phyloP scores from a whole-genome alignment of 2,329 filamentous ascomycete genomes.

The Ophiostoma ips region DNA sequence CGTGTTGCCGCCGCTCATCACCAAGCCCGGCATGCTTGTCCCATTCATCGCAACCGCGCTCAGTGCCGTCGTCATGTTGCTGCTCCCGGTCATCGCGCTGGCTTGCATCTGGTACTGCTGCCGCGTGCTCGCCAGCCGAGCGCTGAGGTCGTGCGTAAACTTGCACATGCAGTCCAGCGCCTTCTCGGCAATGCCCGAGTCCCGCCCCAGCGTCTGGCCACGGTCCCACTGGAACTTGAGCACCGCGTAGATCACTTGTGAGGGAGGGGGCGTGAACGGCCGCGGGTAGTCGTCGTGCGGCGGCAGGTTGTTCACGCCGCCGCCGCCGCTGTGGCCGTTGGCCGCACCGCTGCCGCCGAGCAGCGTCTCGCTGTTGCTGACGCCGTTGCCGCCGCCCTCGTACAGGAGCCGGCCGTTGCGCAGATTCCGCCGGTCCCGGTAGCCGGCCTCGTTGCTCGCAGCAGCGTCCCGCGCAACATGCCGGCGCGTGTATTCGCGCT shows the following conservation, averaged over 20 bases:
- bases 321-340: background rate
- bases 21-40: no score
- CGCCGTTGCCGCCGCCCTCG: conserved; percentile 7
- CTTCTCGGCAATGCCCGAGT: conserved; percentile 35
- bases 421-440: conserved; percentile 10
- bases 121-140: conserved; percentile 38
- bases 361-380: conserved; percentile 4
- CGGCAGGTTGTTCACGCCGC: background rate
- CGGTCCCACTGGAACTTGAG: conserved; percentile 95
- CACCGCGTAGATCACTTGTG: conserved; percentile 88
- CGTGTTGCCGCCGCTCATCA: conserved; percentile 12
- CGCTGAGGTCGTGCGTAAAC: conserved; percentile 47
- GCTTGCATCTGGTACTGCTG: conserved; percentile 34
- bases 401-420: conserved; percentile 11
- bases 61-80: conserved; percentile 6
- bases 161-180: conserved; percentile 44
- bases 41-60: conserved; percentile 12
- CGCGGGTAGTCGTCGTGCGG: conserved; percentile 10
- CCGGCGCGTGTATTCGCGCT: conserved; percentile 8
- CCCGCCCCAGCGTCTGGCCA: conserved; percentile 40
- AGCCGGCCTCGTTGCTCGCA: background rate
- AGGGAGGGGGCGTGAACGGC: conserved; percentile 25
- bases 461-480: conserved; percentile 4
- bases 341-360: conserved; percentile 2
- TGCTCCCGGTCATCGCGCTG: conserved; percentile 19